phyloP scores from a whole-genome alignment of 371 early-diverging fungal genomes.

The Coemansia sp. region DNA sequence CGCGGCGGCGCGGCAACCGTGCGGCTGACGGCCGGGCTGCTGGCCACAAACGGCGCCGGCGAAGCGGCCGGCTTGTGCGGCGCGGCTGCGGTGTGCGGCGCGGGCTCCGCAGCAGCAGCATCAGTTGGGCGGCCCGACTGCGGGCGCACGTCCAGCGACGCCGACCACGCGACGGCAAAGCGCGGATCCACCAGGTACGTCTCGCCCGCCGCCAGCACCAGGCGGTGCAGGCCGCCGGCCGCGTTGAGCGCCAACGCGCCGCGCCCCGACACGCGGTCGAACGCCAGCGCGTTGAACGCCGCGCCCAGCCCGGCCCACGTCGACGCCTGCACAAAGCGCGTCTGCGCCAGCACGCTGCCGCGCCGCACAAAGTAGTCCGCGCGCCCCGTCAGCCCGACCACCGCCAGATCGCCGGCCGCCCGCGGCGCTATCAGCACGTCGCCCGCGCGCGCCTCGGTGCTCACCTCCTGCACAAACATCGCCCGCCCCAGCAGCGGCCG shows the following conservation, averaged over 20 bases:
- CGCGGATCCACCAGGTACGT: constrained; percentile 73
- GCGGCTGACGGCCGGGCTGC: constrained; percentile 24
- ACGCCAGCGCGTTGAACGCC: constrained; percentile 47
- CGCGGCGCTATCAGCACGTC: constrained; percentile 71
- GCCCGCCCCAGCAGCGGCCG: constrained; percentile 38
- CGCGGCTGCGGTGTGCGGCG: neutral
- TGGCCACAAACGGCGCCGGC: constrained; percentile 26
- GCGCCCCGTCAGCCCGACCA: constrained; percentile 60
- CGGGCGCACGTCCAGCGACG: constrained; percentile 17
- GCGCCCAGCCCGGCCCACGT: constrained; percentile 54
- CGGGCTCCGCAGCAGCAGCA: too few relatives aligned
- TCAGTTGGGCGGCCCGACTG: constrained; percentile 35
- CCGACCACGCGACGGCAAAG: constrained; percentile 49
- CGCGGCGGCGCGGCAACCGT: constrained; percentile 16
- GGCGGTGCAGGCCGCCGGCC: constrained; percentile 70
- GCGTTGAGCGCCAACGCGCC: constrained; percentile 71
- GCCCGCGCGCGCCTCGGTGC: constrained; percentile 58
- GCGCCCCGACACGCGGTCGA: constrained; percentile 67
- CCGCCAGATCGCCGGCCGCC: constrained; percentile 65
- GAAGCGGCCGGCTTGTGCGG: neutral
- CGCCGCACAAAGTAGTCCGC: constrained; percentile 67
- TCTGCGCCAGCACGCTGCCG: constrained; percentile 68
- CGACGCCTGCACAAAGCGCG: constrained; percentile 61
- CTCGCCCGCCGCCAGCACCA: constrained; percentile 67
- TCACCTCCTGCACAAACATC: constrained; percentile 54